phyloP scores from a whole-genome alignment of 2,329 filamentous ascomycete genomes.

The Rutstroemia sp. region DNA sequence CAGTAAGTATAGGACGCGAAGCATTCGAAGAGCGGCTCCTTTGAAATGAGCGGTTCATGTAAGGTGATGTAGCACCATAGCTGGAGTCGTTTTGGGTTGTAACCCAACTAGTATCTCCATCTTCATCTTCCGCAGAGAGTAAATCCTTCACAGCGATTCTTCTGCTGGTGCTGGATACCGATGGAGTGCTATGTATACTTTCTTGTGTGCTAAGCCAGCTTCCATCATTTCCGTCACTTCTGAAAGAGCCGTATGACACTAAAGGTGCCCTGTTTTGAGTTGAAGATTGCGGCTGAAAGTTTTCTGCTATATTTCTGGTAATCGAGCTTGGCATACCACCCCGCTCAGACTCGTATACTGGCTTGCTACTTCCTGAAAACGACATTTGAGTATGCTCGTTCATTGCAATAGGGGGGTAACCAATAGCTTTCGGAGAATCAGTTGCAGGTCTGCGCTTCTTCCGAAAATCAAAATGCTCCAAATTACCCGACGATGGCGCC shows the following conservation, averaged over 20 bases:
- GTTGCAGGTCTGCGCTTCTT: slow-evolving; percentile 15
- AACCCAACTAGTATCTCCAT: slow-evolving; percentile 5
- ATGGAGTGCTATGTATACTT: background rate
- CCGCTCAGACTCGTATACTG: background rate
- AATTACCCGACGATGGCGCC: slow-evolving; percentile 25
- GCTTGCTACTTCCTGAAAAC: background rate
- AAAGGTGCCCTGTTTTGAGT: background rate
- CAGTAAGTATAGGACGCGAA: too few species aligned
- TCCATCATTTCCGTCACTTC: background rate
- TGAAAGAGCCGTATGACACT: background rate
- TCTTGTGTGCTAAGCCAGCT: slow-evolving; percentile 9
- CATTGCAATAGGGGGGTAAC: background rate
- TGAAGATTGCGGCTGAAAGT: background rate
- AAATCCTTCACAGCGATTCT: background rate
- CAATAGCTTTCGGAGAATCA: background rate
- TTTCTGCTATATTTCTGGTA: background rate
- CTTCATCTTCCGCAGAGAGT: background rate
- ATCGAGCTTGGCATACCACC: background rate
- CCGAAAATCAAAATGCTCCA: slow-evolving; percentile 25
- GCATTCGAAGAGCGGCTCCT: too few species aligned
- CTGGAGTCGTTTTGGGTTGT: slow-evolving; percentile 2
- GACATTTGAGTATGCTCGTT: background rate
- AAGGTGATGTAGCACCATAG: background rate
- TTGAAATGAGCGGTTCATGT: background rate
- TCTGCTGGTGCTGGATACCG: background rate